These are phyloP conservation scores for Blastobotrys arbuscula DNA, from an alignment of 1,139 yeast genomes.

Conservation along the genomic window DNA sequence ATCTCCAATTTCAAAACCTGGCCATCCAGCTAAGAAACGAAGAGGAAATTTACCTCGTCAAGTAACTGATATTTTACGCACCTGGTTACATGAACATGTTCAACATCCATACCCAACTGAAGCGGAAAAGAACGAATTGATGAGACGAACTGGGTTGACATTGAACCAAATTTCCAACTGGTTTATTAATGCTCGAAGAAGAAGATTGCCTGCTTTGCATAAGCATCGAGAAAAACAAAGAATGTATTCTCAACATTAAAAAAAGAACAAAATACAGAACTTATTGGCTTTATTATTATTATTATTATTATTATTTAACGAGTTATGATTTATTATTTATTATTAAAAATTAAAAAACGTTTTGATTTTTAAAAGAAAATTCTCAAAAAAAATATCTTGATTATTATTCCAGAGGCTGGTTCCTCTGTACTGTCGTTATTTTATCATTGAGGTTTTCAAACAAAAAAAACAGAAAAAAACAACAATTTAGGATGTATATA, in stretches of 20 bases:
- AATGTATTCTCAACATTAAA: constrained; percentile 1
- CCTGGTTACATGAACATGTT: constrained; percentile 80
- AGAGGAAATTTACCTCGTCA: constrained; percentile 83
- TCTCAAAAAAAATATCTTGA: not conserved
- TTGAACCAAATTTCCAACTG: constrained; percentile 91
- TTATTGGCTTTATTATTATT: not conserved
- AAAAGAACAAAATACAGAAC: not conserved
- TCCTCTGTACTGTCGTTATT: not conserved
- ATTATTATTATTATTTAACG: not conserved
- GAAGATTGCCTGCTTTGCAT: constrained; percentile 49
- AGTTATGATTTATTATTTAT: not conserved
- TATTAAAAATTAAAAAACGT: not conserved
- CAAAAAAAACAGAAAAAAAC: not conserved
- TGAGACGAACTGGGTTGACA: constrained; percentile 79
- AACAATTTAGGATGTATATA: too few relatives aligned
- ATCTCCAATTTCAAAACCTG: constrained; percentile 5
- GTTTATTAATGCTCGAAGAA: constrained; percentile 93
- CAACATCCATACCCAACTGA: constrained; percentile 94
- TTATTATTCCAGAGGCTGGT: not conserved
- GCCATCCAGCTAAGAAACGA: constrained; percentile 35
- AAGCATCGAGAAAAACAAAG: constrained; percentile 13
- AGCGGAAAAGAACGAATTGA: constrained; percentile 75
- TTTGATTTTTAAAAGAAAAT: not conserved
- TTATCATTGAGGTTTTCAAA: too few relatives aligned
- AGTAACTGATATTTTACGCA: constrained; percentile 72